A percentile compares a stretch with the other conserved stretches of the same genome.
phyloP scores from a whole-genome alignment of 768 basidiomycete species.

The Lentinula detonsa region DNA sequence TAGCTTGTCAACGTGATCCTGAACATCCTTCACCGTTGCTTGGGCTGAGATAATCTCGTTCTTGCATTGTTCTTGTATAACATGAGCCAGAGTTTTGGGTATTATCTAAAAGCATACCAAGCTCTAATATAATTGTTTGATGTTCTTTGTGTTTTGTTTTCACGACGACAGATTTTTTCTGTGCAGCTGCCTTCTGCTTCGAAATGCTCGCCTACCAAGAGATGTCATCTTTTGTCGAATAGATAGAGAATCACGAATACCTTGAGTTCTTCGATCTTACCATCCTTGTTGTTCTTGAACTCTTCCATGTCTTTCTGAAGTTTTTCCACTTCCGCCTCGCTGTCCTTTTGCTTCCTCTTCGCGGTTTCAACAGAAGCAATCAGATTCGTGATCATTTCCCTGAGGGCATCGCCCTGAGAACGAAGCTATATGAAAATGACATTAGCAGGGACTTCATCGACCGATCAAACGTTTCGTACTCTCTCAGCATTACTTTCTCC shows the following conservation, averaged over 20 bases:
- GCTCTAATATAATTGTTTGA: constrained; percentile 80
- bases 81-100: not conserved
- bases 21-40: constrained; percentile 33
- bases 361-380: constrained; percentile 54
- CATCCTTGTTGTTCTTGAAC: constrained; percentile 98
- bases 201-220: constrained; percentile 61
- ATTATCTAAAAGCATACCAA: constrained; percentile 48
- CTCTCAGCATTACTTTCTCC: constrained; percentile 84
- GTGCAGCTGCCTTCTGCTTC: constrained; percentile 73
- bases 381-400: constrained; percentile 56
- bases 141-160: constrained; percentile 88
- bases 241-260: constrained; percentile 29
- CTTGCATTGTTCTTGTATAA: constrained; percentile 67
- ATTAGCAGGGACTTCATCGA: not conserved
- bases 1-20: constrained; percentile 43
- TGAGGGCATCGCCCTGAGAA: constrained; percentile 69
- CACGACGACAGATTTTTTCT: constrained; percentile 74
- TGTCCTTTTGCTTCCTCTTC: constrained; percentile 70
- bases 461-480: constrained; percentile 38
- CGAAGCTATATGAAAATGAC: constrained; percentile 48
- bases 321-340: constrained; percentile 73
- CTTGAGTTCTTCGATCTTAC: constrained; percentile 92
- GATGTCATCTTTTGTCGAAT: not conserved
- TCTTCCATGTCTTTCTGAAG: constrained; percentile 97
- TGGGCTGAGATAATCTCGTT: constrained; percentile 58